Base-by-base conservation (phyloP, 176 grass and related monocot species). In the Cymbopogon citratus region DNA sequence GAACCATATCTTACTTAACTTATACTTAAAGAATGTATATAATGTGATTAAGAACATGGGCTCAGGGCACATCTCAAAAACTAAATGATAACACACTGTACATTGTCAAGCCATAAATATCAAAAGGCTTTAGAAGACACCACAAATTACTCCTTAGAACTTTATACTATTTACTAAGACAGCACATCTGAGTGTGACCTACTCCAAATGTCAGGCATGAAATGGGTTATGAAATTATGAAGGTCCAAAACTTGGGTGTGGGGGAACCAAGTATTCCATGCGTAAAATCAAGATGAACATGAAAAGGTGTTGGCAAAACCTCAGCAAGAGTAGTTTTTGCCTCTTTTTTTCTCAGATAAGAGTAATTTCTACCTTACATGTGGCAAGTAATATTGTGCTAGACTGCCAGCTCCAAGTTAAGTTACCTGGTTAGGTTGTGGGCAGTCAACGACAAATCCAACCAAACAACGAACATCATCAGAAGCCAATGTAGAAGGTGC, bases 401-500 rank as follows among this genome's bases (percentile, higher is more conserved):
- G 51, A 70, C n/a, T 59, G 5, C 28, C 71, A 75, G 61, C 33
- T 57, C 33, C 64, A 90, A 61, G 61, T 89, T 52, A 23, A 13
- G 86, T 75, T 94, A 99, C 96, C 96, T 99, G 96, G 88, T 99
- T 99, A 87, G 96, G 92, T 65, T 99, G 96, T 80, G 89, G 96
- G 73, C 96, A 99, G 73, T 99, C 96, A 66, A 95, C 81, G 73
- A 99, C 35, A 90, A 99, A 99, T 78, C 96, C 91, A 80, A 99
- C 88, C 82, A 99, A 93, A 84, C 87, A 91, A 49, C 87, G 88
- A 48, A 90, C 84, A 90, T 99, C 96, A 75, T 90, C 88, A 63
- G 89, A 86, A 74, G 87, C 91, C 7, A 85, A 72, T 74, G 85
- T 79, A 86, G 92, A 83, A 86, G 96, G 83, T 69, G 85, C 86